phyloP scores from a whole-genome alignment of 371 early-diverging fungal genomes.

The Mortierella sp. region DNA sequence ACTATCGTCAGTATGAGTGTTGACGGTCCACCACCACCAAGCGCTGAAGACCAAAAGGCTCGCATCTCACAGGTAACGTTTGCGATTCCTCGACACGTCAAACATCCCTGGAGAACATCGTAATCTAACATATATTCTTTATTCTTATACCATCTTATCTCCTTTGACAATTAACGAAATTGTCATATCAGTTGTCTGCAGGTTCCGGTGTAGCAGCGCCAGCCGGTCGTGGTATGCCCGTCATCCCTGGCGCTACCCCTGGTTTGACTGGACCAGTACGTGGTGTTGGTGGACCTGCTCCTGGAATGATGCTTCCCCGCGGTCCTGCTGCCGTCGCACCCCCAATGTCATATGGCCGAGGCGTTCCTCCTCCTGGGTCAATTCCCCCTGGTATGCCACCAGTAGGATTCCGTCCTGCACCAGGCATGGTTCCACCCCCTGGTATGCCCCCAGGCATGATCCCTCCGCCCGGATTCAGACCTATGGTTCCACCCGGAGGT shows the following conservation, averaged over 20 bases:
- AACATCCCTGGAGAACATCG: not conserved
- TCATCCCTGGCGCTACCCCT: constrained; percentile 71
- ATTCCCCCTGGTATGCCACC: constrained; percentile 61
- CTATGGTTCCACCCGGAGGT: constrained; percentile 27
- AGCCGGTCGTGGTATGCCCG: constrained; percentile 93
- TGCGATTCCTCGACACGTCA: not conserved
- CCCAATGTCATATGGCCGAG: constrained; percentile 84
- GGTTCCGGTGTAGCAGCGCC: constrained; percentile 88
- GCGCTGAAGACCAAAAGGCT: constrained; percentile 69
- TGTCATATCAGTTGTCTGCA: constrained; percentile 58
- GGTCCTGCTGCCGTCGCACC: constrained; percentile 66
- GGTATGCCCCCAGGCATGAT: constrained; percentile 71
- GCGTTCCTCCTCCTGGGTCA: constrained; percentile 62
- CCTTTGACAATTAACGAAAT: not conserved
- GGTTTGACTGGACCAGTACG: constrained; percentile 92
- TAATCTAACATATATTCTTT: constrained; percentile 7
- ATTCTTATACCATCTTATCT: not conserved
- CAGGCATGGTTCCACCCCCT: constrained; percentile 65
- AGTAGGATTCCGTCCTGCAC: constrained; percentile 61
- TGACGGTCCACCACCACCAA: constrained; percentile 92
- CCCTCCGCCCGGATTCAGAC: constrained; percentile 59
- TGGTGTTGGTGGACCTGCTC: constrained; percentile 94
- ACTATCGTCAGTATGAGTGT: constrained; percentile 92
- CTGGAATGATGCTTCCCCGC: constrained; percentile 82
- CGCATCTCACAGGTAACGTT: constrained; percentile 57